Evolutionary conservation across 1,139 yeast species (phyloP).

Genomic region (Candida neerlandica): DNA sequence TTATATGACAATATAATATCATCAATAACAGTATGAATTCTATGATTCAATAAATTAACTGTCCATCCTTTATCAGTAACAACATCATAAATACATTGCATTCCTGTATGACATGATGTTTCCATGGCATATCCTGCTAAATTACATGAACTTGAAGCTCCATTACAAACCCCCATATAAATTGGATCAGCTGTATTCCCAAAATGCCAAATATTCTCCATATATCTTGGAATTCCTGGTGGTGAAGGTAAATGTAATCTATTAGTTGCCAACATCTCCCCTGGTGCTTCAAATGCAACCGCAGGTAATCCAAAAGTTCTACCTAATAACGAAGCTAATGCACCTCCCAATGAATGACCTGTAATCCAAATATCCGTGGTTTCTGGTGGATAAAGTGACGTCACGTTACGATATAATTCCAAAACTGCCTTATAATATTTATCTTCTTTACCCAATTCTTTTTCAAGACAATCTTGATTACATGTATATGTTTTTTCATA

Average conservation of each 20-base stretch:
- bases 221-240: conserved; percentile 80
- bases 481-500: conserved; percentile 85
- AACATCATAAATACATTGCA: conserved; percentile 85
- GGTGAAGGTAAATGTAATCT: conserved; percentile 90
- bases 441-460: conserved; percentile 71
- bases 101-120: conserved; percentile 92
- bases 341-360: conserved; percentile 96
- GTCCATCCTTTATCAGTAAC: conserved; percentile 92
- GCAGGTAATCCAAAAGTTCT: conserved; percentile 89
- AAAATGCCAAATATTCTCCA: conserved; percentile 90
- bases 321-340: conserved; percentile 78
- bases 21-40: conserved; percentile 90
- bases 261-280: conserved; percentile 79
- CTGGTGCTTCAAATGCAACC: conserved; percentile 92
- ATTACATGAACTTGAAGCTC: conserved; percentile 88
- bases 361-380: conserved; percentile 79
- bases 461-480: conserved; percentile 83
- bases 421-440: conserved; percentile 81
- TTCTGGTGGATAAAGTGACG: conserved; percentile 62
- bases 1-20: conserved; percentile 74
- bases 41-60: conserved; percentile 82
- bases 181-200: conserved; percentile 98
- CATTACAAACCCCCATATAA: conserved; percentile 95
- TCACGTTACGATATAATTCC: conserved; percentile 76
- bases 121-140: conserved; percentile 98